Base-by-base conservation (phyloP, 768 basidiomycete species). In the Thelephora ganbajun region DNA sequence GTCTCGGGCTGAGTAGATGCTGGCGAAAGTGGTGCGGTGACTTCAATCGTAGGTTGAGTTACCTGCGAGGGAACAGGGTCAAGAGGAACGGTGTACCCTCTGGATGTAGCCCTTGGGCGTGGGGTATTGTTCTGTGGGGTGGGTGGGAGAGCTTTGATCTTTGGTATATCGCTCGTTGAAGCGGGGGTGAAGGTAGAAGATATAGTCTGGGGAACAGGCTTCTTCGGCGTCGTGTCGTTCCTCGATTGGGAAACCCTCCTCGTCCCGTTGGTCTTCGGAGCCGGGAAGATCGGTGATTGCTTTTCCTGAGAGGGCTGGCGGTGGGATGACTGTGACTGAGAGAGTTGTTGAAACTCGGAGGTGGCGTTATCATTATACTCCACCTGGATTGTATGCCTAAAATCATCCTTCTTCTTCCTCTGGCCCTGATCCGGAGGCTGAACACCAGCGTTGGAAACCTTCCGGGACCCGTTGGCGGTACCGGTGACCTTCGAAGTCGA, bases 351-450 rank as follows among this genome's bases (percentile, higher is more conserved):
- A 30, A 9, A 30, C 26, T 9, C 26, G 26, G 26, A 30, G 26
- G 26, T 30, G 26, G 26, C 39, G 22, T 41, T 22, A 16, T 81
- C 80, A 49, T 83, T 85, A 56, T 97, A 98, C 64, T 99, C 96
- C 50, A 98, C 84, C 62, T 98, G 96, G 43, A 98, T 88, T 9
- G 96, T 98, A 63, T 98, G 92, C 44, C 91, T 70, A 63, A 85
- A 81, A 46, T 71, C 71, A 2, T 64, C 66, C 50, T 68, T 77
- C 53, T 71, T 67, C 59, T 75, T 77, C 48, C 67, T 59, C 26
- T 61, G 49, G 5, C 26, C 26, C 9, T 30, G 26, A 44, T 81
- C 68, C 3, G 64, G 56, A 13, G 63, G 68, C 12, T 68, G 71
- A 50, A 66, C 64, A 47, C 55, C 54, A 33, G 65, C 62, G 35